Percentiles rank a stretch among this genome's conserved stretches.
These are phyloP conservation scores for Lupinus albus DNA, from an alignment of 306 rosid species.

Conservation along the genomic window DNA sequence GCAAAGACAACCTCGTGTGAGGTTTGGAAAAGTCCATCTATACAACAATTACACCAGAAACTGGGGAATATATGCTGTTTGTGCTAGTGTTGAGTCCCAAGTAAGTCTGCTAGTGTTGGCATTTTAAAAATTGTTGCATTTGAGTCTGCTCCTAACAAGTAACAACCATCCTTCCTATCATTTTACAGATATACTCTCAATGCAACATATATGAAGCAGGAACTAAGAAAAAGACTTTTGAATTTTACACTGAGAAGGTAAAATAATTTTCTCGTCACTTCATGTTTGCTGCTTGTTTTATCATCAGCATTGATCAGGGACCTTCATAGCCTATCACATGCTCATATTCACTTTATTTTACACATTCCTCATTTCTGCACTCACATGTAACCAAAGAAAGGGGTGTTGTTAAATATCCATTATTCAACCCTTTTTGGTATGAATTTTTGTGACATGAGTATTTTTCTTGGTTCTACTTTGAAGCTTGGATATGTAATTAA, in stretches of 20 bases:
- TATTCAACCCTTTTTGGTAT: slow-evolving; percentile 10
- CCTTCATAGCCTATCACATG: slow-evolving; percentile 6
- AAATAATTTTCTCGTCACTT: neutral
- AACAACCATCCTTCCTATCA: slow-evolving; percentile 16
- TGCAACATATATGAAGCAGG: slow-evolving; percentile 83
- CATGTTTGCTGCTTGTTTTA: neutral
- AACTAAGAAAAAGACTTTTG: slow-evolving; percentile 69
- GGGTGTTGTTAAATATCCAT: neutral
- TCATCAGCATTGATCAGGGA: neutral
- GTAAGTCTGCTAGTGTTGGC: slow-evolving; percentile 40
- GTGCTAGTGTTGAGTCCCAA: slow-evolving; percentile 97
- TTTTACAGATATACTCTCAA: slow-evolving; percentile 69
- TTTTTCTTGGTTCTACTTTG: neutral
- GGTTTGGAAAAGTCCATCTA: slow-evolving; percentile 86
- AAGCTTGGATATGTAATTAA: neutral
- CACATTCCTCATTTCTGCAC: neutral
- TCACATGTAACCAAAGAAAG: slow-evolving; percentile 2
- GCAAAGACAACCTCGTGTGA: slow-evolving; percentile 88
- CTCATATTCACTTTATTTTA: slow-evolving; percentile 11
- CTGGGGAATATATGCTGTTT: slow-evolving; percentile 93
- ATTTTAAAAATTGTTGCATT: slow-evolving; percentile 1
- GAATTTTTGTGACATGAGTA: slow-evolving; percentile 5
- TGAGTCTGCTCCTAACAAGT: too few species aligned
- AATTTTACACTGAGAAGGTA: slow-evolving; percentile 79
- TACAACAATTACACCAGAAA: slow-evolving; percentile 88